phyloP scores from a whole-genome alignment of 2,329 filamentous ascomycete genomes.

The Fusarium mangiferae region DNA sequence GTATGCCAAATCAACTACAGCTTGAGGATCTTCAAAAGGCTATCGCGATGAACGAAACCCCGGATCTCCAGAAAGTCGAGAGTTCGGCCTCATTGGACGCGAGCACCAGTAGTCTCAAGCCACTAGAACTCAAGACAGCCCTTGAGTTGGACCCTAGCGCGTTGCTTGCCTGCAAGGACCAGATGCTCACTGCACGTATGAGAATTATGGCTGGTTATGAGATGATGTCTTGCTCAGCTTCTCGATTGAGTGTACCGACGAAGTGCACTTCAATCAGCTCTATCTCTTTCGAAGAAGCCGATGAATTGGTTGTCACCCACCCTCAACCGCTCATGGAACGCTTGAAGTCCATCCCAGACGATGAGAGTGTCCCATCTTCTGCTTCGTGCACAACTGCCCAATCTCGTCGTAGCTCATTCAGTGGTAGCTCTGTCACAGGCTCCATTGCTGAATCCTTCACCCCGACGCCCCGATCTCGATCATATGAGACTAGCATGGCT shows the following conservation, averaged over 20 bases:
- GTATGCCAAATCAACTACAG: constrained; percentile 16
- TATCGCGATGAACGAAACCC: neutral
- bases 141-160: neutral
- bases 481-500: constrained; percentile 2
- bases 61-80: rapidly evolving
- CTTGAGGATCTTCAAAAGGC: neutral
- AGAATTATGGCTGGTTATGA: neutral
- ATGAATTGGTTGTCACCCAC: rapidly evolving
- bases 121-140: rapidly evolving
- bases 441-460: neutral
- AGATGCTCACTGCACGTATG: neutral
- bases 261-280: neutral
- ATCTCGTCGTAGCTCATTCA: constrained; percentile 14
- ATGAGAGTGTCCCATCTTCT: neutral
- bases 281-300: rapidly evolving
- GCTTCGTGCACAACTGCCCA: neutral
- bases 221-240: neutral
- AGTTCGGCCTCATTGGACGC: rapidly evolving
- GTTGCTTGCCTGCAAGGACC: neutral
- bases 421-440: constrained; percentile 3
- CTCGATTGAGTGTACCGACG: rapidly evolving
- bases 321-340: neutral
- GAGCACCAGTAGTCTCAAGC: rapidly evolving
- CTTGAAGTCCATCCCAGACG: neutral
- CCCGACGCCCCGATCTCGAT: neutral